Percentiles rank a stretch among this genome's conserved stretches.
These are phyloP conservation scores for Trichosporon inkin DNA, from an alignment of 1,284 basidiomycete species.

Conservation along the genomic window DNA sequence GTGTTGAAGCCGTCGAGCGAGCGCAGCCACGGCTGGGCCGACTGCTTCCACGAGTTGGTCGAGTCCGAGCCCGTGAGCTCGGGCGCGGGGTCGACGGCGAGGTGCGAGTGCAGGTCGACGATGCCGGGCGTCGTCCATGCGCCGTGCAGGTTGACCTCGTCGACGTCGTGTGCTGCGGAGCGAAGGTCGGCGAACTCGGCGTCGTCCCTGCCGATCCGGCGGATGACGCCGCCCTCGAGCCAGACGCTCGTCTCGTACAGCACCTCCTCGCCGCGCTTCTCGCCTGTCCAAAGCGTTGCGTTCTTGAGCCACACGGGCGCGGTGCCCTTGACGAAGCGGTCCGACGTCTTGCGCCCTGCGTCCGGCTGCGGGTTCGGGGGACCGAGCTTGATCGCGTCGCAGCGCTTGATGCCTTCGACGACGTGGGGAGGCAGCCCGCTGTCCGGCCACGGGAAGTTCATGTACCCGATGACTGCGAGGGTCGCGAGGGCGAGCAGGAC, in stretches of 20 bases:
- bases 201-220: conserved; percentile 42
- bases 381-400: conserved; percentile 33
- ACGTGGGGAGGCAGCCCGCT: conserved; percentile 30
- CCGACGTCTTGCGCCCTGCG: conserved; percentile 58
- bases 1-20: conserved; percentile 56
- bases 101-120: conserved; percentile 74
- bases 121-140: conserved; percentile 56
- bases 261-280: conserved; percentile 59
- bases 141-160: conserved; percentile 50
- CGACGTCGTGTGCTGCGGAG: conserved; percentile 18
- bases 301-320: conserved; percentile 67
- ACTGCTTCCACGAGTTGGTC: conserved; percentile 48
- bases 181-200: conserved; percentile 23
- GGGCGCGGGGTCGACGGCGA: conserved; percentile 66
- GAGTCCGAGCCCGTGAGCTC: conserved; percentile 54
- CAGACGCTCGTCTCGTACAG: conserved; percentile 54
- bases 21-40: conserved; percentile 53
- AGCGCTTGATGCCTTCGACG: conserved; percentile 41
- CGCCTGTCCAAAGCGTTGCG: conserved; percentile 74
- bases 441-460: conserved; percentile 18
- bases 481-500: conserved; percentile 2
- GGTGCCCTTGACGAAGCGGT: conserved; percentile 66
- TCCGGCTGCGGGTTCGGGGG: conserved; percentile 49
- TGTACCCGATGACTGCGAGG: not conserved
- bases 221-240: conserved; percentile 53